Base-by-base conservation (phyloP, 75 land plant species). In the Picea glauca region DNA sequence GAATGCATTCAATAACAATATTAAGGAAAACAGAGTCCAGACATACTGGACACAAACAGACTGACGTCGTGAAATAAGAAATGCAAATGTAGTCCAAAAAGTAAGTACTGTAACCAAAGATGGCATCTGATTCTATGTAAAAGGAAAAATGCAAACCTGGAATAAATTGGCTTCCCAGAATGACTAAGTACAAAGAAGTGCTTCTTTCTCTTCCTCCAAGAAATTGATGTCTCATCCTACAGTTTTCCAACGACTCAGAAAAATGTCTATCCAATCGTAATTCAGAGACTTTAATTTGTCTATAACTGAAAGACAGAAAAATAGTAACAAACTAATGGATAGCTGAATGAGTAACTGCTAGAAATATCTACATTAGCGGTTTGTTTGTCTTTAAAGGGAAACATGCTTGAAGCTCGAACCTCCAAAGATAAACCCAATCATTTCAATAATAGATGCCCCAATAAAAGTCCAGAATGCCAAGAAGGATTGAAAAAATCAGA, bases 161-260 rank as follows among this genome's bases (percentile, higher is more conserved):
- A 94, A 76, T 93, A 97, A 76, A 97, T 90, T 38, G 99, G 99
- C 74, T 97, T 97, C 7, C 99, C 99, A 65, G 99, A 94, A 85
- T 97, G 68, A 79, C 99, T 97, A 77, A 97, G 83, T 17, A 97
- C 78, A 72, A 97, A 88, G 60, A 91, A 97, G 85, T 97, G 99
- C 73, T 97, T 97, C 80, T 97, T 97, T 72, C 97, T 88, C 77
- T 91, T 90, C 67, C 99, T 90, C 99, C 99, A 97, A 31, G 98
- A 93, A 70, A 83, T 80, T 33, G 91, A 88, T 64, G 89, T 88
- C 83, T 97, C 99, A 84, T 97, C 99, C 99, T 97, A 87, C 82
- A 84, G 63, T 76, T 86, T 73, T 76, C 54, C 58, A 30, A 43
- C 26, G 77, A 75, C 3, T 54, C 43, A 40, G 73, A 43, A 14